Percentiles rank a stretch among this genome's conserved stretches.
These are phyloP conservation scores for Solanum phureja DNA, from an alignment of 257 asterid species.

Conservation along the genomic window DNA sequence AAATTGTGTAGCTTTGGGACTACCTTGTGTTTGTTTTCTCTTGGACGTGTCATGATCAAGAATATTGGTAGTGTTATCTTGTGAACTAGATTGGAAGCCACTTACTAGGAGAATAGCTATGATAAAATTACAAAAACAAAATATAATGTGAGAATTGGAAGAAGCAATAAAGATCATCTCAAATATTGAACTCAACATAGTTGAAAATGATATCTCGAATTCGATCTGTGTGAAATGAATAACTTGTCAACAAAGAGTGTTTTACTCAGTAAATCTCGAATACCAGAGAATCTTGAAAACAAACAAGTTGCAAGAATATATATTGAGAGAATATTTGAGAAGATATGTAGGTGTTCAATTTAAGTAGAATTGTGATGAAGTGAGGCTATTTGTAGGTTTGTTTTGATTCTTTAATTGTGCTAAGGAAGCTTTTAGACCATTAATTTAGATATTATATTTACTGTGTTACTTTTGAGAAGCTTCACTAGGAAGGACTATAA, in stretches of 20 bases:
- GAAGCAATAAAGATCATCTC: slow-evolving; percentile 42
- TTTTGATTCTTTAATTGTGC: slow-evolving; percentile 1
- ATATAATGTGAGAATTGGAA: slow-evolving; percentile 44
- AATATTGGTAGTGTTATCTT: neutral
- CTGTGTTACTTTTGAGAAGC: neutral
- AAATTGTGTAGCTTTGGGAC: neutral
- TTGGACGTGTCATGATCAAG: neutral
- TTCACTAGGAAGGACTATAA: neutral
- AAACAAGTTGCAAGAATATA: neutral
- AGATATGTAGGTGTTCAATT: neutral
- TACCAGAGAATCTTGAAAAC: neutral
- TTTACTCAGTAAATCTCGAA: neutral
- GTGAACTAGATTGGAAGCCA: slow-evolving; percentile 18
- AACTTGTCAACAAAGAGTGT: accelerated
- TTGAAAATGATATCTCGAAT: neutral
- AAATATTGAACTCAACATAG: slow-evolving; percentile 34
- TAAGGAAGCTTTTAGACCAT: slow-evolving; percentile 21
- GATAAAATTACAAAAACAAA: slow-evolving; percentile 57
- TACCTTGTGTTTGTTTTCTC: neutral
- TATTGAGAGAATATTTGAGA: neutral
- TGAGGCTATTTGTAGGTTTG: slow-evolving; percentile 6
- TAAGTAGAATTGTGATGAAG: neutral
- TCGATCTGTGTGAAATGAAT: neutral
- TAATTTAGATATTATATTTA: slow-evolving; percentile 2
- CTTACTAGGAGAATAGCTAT: slow-evolving; percentile 38